Percentiles rank a stretch among this genome's conserved stretches.
Evolutionary conservation across 805 yeast genomes (phyloP).

Genomic region (Wickerhamomyces canadensis): DNA sequence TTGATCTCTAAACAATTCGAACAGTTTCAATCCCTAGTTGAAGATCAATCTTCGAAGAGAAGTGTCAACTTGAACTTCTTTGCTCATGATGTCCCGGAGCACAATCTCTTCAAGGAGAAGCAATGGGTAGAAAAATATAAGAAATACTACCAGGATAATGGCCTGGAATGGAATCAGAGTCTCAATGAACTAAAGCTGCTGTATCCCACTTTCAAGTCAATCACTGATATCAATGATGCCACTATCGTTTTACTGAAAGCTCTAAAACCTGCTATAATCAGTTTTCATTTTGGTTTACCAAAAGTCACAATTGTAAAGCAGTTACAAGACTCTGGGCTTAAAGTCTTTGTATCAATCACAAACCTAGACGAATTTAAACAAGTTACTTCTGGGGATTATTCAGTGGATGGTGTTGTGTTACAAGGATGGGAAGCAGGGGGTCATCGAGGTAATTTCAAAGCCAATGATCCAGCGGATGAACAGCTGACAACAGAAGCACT

Average conservation of each 20-base stretch:
- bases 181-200: constrained; percentile 1
- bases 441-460: constrained; percentile 45
- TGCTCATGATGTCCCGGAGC: constrained; percentile 29
- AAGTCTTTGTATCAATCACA: constrained; percentile 43
- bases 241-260: constrained; percentile 15
- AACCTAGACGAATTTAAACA: constrained; percentile 35
- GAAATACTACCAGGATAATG: constrained; percentile 2
- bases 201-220: constrained; percentile 14
- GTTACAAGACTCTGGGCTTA: constrained; percentile 33
- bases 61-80: constrained; percentile 44
- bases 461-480: constrained; percentile 28
- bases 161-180: constrained; percentile 1
- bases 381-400: constrained; percentile 24
- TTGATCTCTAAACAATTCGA: constrained; percentile 8
- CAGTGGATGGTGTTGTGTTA: constrained; percentile 44
- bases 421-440: constrained; percentile 69
- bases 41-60: constrained; percentile 3
- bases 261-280: constrained; percentile 37
- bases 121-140: constrained; percentile 21
- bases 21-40: constrained; percentile 10
- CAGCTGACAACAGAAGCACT: constrained; percentile 31
- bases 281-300: constrained; percentile 53
- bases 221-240: constrained; percentile 5
- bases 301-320: constrained; percentile 23
- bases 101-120: constrained; percentile 10